Base-by-base conservation (phyloP, 208 protist species). In the Jaenimonas drosophilae region DNA sequence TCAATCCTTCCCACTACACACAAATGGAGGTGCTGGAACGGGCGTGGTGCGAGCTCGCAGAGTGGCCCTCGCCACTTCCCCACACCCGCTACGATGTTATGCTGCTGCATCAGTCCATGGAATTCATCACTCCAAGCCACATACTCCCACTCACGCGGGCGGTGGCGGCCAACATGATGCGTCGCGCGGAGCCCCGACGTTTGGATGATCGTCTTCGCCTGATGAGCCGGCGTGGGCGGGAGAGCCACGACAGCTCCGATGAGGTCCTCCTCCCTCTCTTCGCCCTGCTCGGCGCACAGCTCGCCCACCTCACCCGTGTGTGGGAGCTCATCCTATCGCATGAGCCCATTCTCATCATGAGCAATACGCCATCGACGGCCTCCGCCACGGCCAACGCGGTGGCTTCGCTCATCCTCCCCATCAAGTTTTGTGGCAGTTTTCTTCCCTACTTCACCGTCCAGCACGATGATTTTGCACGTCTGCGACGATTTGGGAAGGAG, bases 381-480 rank as follows among this genome's bases (percentile, higher is more conserved):
- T 76, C 78, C 17, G 79, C 73, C 7, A 59, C 54, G 1, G 79
- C 79, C 16, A 49, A 86, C 51, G 71, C 73, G 17, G 52, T 89
- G n/a, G 59, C 72, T 2, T 87, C 84, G 21, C 56, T 93, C 5
- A 64, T 93, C 20, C 34, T 68, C 36, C 84, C 84, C 12, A 54
- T 93, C 19, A 58, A 77, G 33, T 93, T 72, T 55, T 76, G 56
- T 31, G 84, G 84, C 6, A 63, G 46, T 11, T 41, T 89, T 51
- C 54, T 59, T 27, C 62, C 79, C 4, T 88, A 93, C 69, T 85
- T 93, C 49, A 93, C 84, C 0, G 77, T 88, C 37, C 78, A 93
- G 54, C 72, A 88, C 54, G 69, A 77, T 17, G 59, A 76, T 26
- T 85, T 85, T 44, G 32, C 48, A 7, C 70, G 64, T 7, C 64